A percentile compares a stretch with the other conserved stretches of the same genome.
phyloP scores from a whole-genome alignment of 1,284 basidiomycete species.

The Sporisorium sorghi region DNA sequence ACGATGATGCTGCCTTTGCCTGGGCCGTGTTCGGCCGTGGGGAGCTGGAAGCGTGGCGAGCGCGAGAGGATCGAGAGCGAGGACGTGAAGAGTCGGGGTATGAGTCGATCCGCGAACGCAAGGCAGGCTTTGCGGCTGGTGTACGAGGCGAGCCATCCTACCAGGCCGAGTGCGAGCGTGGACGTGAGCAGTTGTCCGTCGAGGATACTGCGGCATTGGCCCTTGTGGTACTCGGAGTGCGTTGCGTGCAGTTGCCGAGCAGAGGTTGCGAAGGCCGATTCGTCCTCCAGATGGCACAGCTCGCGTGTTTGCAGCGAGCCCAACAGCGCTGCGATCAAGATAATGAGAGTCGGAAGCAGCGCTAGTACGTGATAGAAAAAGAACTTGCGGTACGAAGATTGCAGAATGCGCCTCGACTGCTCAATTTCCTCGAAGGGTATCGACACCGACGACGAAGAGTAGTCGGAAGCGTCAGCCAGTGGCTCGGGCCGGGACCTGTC shows the following conservation, averaged over 20 bases:
- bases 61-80: slow-evolving; percentile 26
- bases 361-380: slow-evolving; percentile 28
- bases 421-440: slow-evolving; percentile 20
- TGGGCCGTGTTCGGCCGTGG: slow-evolving; percentile 7
- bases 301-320: slow-evolving; percentile 28
- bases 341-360: slow-evolving; percentile 25
- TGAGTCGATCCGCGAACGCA: slow-evolving; percentile 38
- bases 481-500: not conserved
- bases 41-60: slow-evolving; percentile 28
- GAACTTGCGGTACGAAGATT: slow-evolving; percentile 33
- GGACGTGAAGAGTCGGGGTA: slow-evolving; percentile 33
- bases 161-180: slow-evolving; percentile 32
- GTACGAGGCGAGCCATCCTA: slow-evolving; percentile 46
- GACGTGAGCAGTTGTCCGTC: slow-evolving; percentile 37
- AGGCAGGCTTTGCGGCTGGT: slow-evolving; percentile 43
- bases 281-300: slow-evolving; percentile 35
- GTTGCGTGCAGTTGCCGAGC: not conserved
- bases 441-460: slow-evolving; percentile 25
- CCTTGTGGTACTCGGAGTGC: slow-evolving; percentile 32
- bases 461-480: slow-evolving; percentile 16
- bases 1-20: slow-evolving; percentile 31
- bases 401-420: slow-evolving; percentile 18
- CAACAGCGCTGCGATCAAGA: slow-evolving; percentile 23
- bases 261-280: not conserved
- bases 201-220: slow-evolving; percentile 36